Evolutionary conservation across 495 filamentous ascomycete genomes (phyloP), one percentile per base, ranked within the genome.

Genomic region (Thermochaetoides thermophila): DNA sequence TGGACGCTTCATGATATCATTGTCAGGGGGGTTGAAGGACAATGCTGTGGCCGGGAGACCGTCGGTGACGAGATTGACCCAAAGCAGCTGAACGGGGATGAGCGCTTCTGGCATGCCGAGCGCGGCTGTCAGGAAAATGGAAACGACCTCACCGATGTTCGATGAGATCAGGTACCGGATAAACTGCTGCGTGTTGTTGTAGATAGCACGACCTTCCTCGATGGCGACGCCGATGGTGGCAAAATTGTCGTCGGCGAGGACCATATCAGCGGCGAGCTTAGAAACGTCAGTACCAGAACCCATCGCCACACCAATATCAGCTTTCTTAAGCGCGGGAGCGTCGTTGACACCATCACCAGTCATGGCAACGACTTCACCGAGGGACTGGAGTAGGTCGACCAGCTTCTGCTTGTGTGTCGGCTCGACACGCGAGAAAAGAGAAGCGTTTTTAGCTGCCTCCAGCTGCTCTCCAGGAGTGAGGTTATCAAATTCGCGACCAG

Each of bases 141-240:
- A 99, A 7, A 99, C 91, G 20, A 99, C 91, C 54, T 99, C 91
- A 56, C 91, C 91, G 31, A 99, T 99, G 61, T 99, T 99, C 19
- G 86, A 95, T 7, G 85, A 94, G 56, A 99, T 99, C 31, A 99
- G 69, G 53, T 99, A 99, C 17, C 91, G 82, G 57, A 99, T 99
- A 56, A 99, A 99, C 52, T 99, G 91, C 52, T 99, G 91, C 3
- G 91, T 99, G 68, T 99, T 99, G 75, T 87, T 95, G 68, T 92
- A 99, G 63, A 99, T 99, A 20, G 85, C 85, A 33, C 91, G 78
- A 33, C 91, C 91, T 57, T 99, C 91, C 57, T 95, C 89, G 32
- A 99, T 85, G 21, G 91, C 91, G 35, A 81, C 69, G 46, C 87
- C 81, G 49, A 99, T 99, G 17, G 91, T 96, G 28, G 91, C 89